Evolutionary conservation across 176 grass and related monocot species (phyloP).

Genomic region (Lolium perenne): DNA sequence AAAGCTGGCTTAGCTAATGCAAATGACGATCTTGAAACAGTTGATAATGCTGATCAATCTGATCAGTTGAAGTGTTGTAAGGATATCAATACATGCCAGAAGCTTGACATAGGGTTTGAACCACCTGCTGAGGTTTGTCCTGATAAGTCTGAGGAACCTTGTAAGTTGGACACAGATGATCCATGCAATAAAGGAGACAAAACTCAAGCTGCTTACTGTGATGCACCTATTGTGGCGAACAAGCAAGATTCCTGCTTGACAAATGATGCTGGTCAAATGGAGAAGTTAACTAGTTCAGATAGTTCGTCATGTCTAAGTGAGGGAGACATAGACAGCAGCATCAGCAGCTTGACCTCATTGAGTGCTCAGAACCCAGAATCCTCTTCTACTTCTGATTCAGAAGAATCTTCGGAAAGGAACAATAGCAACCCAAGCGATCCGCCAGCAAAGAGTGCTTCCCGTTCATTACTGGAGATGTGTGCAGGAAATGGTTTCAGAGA

Average conservation of each 20-base stretch:
- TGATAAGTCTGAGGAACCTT: conserved; percentile 43
- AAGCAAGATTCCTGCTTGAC: conserved; percentile 44
- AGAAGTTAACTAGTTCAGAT: conserved; percentile 59
- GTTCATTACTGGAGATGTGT: conserved; percentile 57
- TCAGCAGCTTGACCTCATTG: conserved; percentile 65
- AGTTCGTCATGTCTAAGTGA: conserved; percentile 74
- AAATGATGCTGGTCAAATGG: conserved; percentile 41
- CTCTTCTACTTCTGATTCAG: conserved; percentile 85
- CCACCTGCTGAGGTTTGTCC: conserved; percentile 34
- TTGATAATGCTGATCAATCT: background rate
- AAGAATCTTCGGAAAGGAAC: conserved; percentile 57
- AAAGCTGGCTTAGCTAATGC: conserved; percentile 42
- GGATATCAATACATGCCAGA: conserved; percentile 38
- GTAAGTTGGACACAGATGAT: conserved; percentile 36
- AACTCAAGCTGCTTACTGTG: conserved; percentile 31
- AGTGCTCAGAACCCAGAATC: conserved; percentile 71
- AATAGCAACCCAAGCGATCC: conserved; percentile 33
- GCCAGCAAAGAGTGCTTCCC: conserved; percentile 40
- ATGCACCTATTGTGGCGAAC: conserved; percentile 23
- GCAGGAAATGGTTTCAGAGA: conserved; percentile 61
- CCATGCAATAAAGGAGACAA: conserved; percentile 37
- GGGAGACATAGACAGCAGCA: conserved; percentile 73
- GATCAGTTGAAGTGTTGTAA: conserved; percentile 19
- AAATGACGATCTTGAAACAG: background rate
- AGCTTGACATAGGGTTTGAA: conserved; percentile 27